Evolutionary conservation across 2,329 filamentous ascomycete genomes (phyloP).

Genomic region (Phyllosticta paracitricarpa): DNA sequence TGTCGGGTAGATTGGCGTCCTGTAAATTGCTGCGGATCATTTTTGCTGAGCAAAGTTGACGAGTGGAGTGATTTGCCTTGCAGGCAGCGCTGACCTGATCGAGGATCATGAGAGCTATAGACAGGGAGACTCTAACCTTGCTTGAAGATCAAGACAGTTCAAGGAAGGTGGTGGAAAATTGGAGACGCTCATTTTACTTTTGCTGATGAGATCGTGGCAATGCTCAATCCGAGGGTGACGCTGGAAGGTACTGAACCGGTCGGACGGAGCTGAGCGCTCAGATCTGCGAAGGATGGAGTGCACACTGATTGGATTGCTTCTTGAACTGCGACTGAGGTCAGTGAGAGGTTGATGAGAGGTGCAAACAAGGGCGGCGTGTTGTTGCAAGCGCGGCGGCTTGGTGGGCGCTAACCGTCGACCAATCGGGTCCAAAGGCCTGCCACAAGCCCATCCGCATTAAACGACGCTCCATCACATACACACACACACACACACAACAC

Average conservation of each 20-base stretch:
- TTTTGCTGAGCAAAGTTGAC: neutral
- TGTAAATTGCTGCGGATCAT: neutral
- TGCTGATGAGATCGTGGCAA: neutral
- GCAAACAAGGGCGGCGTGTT: neutral
- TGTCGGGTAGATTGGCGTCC: neutral
- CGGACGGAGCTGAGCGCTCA: neutral
- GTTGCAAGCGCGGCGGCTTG: neutral
- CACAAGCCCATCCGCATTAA: neutral
- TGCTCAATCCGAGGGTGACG: neutral
- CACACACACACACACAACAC: too few relatives aligned
- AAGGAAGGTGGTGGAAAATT: neutral
- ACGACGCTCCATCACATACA: neutral
- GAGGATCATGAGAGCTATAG: neutral
- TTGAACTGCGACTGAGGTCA: neutral
- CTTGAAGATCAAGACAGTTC: neutral
- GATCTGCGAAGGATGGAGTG: neutral
- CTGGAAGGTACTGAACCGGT: neutral
- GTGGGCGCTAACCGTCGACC: neutral
- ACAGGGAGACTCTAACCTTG: neutral
- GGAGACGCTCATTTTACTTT: neutral
- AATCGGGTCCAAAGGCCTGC: neutral
- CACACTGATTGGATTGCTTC: neutral
- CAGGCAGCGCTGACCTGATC: neutral
- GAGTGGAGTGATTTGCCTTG: neutral
- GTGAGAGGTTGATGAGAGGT: neutral